Base-by-base conservation (phyloP, 192 early-diverging fungal genomes). In the Thoreauomyces humboldtii region DNA sequence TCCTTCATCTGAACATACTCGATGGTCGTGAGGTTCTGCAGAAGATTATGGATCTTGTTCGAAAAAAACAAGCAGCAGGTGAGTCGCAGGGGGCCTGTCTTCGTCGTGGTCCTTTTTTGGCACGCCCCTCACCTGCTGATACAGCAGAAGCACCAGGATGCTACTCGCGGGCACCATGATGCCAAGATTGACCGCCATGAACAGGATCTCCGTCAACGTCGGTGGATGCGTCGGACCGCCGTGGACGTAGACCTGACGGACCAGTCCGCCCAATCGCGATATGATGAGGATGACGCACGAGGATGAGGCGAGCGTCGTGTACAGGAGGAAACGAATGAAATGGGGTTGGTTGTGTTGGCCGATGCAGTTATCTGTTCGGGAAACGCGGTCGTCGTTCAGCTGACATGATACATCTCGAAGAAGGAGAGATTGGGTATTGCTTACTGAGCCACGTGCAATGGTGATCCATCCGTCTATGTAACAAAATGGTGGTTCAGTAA, bases 261-360 rank as follows among this genome's bases (percentile, higher is more conserved):
- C 62, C 9, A 64, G 48, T 47, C 41, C 51, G 14, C 51, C 7
- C 19, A 64, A 21, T n/a, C 64, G 64, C 28, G 42, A 17, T n/a
- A 66, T 22, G 25, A 66, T 42, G 21, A 57, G 27, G 11, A 22
- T 24, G 35, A 54, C 34, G 62, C 62, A 64, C 34, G 24, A 24
- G 33, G 17, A n/a, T 5, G 43, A n/a, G 36, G 62, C 7, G 48
- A 50, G 36, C 6, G 37, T 41, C 28, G 62, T 31, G 51, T 38
- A 64, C n/a, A 64, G 27, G 51, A 64, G 48, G 17, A 64, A 53
- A 9, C 62, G 46, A 37, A 64, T 64, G 41, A 64, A 64, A 34
- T 64, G 62, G 1, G 48, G 33, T 11, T 64, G 62, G 46, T 64
- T 64, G 36, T 24, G 32, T 34, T 53, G 37, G 47, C 62, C 62